Base-by-base conservation (phyloP, 768 basidiomycete species). In the Boletus pseudo-olivaceus region DNA sequence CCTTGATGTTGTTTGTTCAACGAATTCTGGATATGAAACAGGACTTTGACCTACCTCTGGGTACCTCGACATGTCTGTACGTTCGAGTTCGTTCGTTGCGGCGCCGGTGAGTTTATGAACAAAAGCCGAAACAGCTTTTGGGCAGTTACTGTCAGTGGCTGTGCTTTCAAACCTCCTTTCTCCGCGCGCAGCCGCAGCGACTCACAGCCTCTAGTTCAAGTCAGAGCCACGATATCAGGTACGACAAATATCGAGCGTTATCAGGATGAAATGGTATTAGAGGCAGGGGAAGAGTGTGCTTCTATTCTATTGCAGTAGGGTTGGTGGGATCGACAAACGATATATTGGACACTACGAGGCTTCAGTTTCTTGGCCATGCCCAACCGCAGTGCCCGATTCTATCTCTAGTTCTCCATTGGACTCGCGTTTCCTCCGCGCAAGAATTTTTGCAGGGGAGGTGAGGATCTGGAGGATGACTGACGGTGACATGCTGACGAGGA, bases 61-160 rank as follows among this genome's bases (percentile, higher is more conserved):
- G 46, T 76, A 76, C 32, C 67, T 68, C 19, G 76, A 77, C 77
- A 78, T 78, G 50, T 43, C 54, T 53, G 34, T 15, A 51, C 47
- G 53, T 32, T 51, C 7, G 30, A 32, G n/a, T 0, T 57, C 33
- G n/a, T 0, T 57, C 33, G 49, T 56, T 43, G 46, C 34, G 43
- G 37, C 47, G 46, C 43, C 6, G 3, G 29, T 20, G 23, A 14
- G 46, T 40, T 59, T 34, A 61, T 59, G 15, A 55, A 49, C 19
- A 44, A 57, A 45, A 48, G 37, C 12, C 51, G 35, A 37, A 43
- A 30, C 4, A 4, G 7, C 8, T 14, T 17, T 12, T 12, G 19
- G 8, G 54, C 37, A 15, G 60, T 49, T 47, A n/a, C 26, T 34
- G 30, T 11, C 15, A 14, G 62, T 55, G 61, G 61, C 61, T 62